Evolutionary conservation across 2,329 filamentous ascomycete genomes (phyloP), one percentile per base, ranked within the genome.

Genomic region (Fusarium chaquense): DNA sequence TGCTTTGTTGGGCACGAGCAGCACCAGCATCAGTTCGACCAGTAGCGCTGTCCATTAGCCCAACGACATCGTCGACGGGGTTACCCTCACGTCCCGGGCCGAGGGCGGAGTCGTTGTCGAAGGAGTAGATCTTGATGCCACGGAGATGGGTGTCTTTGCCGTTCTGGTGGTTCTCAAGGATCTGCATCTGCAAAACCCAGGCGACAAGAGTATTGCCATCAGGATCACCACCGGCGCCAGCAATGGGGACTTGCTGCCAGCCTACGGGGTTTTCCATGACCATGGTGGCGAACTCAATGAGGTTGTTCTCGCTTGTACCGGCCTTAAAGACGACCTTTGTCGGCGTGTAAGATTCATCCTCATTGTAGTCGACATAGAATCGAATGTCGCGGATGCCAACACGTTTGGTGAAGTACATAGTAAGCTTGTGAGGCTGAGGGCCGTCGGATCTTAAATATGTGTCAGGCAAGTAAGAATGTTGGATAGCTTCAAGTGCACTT

Each of bases 141-240:
- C 96, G 87, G 26, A 99, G 87, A 83, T 99, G 96, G n/a, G 96
- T 99, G 78, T 99, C 96, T 79, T 99, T 99, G 69, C 96, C 96
- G 78, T 99, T 99, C 81, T 99, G 96, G 79, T 99, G 96, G 77
- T 99, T 99, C 82, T 98, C 96, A 53, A 95, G 87, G 50, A 99
- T 91, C 71, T 92, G 90, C 76, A 98, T 90, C 79, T 98, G 94
- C 30, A 99, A 86, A 32, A 98, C 89, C 82, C 95, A 97, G 18
- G 93, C 94, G 64, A 94, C 89, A 20, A 98, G 87, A 2, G 94
- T 92, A 73, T 90, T 91, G 41, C 87, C 91, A 75, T 89, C 89
- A 49, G 84, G 85, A 47, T 87, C 89, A 41, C 85, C 84, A n/a
- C 86, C 87, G 0, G 83, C 83, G 15, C 83, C 83, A 2, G 78